Base-by-base conservation (phyloP, 1,284 basidiomycete species). In the Tilletia indica region DNA sequence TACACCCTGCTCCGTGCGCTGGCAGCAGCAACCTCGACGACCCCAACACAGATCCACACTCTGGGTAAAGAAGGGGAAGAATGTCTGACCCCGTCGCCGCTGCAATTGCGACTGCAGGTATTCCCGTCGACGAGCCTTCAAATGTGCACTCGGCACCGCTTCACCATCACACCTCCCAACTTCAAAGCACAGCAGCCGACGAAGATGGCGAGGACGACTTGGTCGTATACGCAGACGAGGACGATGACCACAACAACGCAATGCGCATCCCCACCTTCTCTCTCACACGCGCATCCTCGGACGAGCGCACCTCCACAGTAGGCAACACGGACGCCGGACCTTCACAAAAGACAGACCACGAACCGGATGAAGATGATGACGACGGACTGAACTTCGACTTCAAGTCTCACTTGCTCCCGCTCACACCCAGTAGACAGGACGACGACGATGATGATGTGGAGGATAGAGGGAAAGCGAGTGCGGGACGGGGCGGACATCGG, bases 201-300 rank as follows among this genome's bases (percentile, higher is more conserved):
- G 73, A 77, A 36, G 77, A 78, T 58, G 78, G 76, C 38, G 78
- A 78, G 16, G 78, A 78, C 45, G 78, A 78, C 21, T 77, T 78
- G 58, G 77, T 80, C n/a, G 76, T 80, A 5, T 80, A 63, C n/a
- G n/a, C 67, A 49, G 25, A 21, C 54, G 69, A 58, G 21, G 42
- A 45, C 58, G 34, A 8, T 2, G 42, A 5, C 47, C 25, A 51
- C 42, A 19, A 47, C 58, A 61, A 19, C 16, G 21, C 36, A 25
- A 16, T 47, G 34, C 45, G 19, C 34, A 51, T 70, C 21, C 39
- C 64, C 34, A 42, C 25, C 14, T 42, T 68, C 36, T 34, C 70
- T 3, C 6, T 36, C 66, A 63, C 11, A 68, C 76, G 61, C 34
- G 61, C 61, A 11, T 25, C 76, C 71, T n/a, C 72, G 71, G 19